phyloP scores from a whole-genome alignment of 116 monocot genomes.

The Papilionanthe hybrid region DNA sequence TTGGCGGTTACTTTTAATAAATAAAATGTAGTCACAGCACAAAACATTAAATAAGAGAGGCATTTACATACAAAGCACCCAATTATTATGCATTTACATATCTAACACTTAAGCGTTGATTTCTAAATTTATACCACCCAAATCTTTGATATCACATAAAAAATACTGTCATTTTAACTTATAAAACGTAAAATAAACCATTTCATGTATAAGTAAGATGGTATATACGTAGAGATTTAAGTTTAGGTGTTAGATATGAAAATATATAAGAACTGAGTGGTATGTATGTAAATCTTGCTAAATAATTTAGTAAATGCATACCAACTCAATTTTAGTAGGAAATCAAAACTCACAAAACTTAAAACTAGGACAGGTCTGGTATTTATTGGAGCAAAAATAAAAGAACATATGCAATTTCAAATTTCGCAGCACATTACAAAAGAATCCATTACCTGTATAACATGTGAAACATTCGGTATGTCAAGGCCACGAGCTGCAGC shows the following conservation, averaged over 20 bases:
- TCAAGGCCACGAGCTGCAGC: conserved; percentile 98
- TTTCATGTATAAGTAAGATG: too few species aligned
- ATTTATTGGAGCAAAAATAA: not conserved
- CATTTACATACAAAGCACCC: too few species aligned
- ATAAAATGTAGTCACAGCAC: not conserved
- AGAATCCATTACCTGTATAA: conserved; percentile 73
- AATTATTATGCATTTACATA: too few species aligned
- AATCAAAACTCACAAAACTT: not conserved
- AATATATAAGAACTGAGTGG: too few species aligned
- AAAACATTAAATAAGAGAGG: too few species aligned
- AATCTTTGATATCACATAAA: too few species aligned
- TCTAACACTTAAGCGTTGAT: too few species aligned
- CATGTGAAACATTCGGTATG: conserved; percentile 89
- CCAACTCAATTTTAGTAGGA: not conserved
- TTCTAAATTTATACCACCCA: too few species aligned
- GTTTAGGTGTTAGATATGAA: too few species aligned
- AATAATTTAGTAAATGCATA: not conserved
- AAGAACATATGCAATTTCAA: not conserved
- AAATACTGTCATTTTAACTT: too few species aligned
- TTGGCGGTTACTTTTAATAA: not conserved
- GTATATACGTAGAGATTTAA: too few species aligned
- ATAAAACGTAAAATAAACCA: too few species aligned
- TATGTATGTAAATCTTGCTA: not conserved
- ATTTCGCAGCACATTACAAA: not conserved
- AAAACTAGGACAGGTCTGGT: not conserved